Evolutionary conservation across 345 rosid genomes (phyloP), one percentile per base, ranked within the genome.

Genomic region (Erysimum cheiranthoides): DNA sequence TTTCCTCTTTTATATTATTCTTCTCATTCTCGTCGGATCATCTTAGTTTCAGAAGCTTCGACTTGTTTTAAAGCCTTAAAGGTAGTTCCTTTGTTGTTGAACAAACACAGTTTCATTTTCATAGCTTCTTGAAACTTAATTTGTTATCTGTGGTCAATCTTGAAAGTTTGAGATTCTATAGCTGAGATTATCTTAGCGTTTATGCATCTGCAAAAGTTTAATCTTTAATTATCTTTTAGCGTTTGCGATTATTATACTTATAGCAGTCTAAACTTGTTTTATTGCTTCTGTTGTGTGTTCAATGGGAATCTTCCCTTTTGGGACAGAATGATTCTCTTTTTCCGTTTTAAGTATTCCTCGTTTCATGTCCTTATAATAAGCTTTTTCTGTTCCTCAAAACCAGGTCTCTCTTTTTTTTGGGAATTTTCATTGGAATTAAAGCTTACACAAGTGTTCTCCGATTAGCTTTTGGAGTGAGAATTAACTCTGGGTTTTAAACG

Each of bases 361-460:
- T 51, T 62, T 73, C 53, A 31, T 62, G 70, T 64, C 35, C 56
- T 51, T 10, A 12, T 43, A 25, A 40, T 68, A 10, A 61, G 58
- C n/a, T 32, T 69, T 58, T 75, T 60, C 64, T 76, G 79, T 69
- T 69, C 75, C 70, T 53, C 17, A 62, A 61, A 61, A 69, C 74
- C 79, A 61, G 58, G 70, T 69, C 80, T 62, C 50, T 69, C 4
- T 21, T 61, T 17, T 61, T 17, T 35, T 61, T 13, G 74, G 56
- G 56, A 71, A 6, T 57, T 66, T 21, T 21, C 47, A 42, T 53
- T 28, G 50, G 42, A 45, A 40, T n/a, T 68, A 51, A 51, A 59
- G 73, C 62, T 39, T 39, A 58, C 9, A 7, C 56, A 10, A 11
- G 51, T 46, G 40, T 34, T 42, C 66, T 56, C 49, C 3, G 49